A percentile compares a stretch with the other conserved stretches of the same genome.
These are phyloP conservation scores for Psilocybe tampanensis DNA, from an alignment of 768 basidiomycete genomes.

Conservation along the genomic window DNA sequence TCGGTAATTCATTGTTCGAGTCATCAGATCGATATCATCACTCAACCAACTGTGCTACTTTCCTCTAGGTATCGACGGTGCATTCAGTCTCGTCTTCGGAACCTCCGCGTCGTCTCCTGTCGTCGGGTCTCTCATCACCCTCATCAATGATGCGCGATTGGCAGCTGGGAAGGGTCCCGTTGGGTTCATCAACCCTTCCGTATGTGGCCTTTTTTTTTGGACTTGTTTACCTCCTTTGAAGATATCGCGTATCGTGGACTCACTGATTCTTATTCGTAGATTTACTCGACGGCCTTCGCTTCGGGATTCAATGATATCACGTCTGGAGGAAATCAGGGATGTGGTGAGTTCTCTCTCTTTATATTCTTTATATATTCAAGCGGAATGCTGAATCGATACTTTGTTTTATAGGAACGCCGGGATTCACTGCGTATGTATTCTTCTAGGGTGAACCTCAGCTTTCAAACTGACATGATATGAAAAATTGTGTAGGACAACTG, in stretches of 20 bases:
- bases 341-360: constrained; percentile 8
- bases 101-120: constrained; percentile 49
- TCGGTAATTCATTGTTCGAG: constrained; percentile 25
- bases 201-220: constrained; percentile 15
- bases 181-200: constrained; percentile 51
- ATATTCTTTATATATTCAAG: not conserved
- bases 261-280: constrained; percentile 12
- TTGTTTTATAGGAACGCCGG: constrained; percentile 27
- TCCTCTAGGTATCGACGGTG: constrained; percentile 40
- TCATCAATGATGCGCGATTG: constrained; percentile 56
- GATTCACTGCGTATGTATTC: constrained; percentile 34
- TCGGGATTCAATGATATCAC: constrained; percentile 25
- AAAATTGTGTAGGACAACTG: constrained; percentile 28
- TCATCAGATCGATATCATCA: not conserved
- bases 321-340: constrained; percentile 24
- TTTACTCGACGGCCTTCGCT: constrained; percentile 17
- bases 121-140: constrained; percentile 42
- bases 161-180: constrained; percentile 41
- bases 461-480: not conserved
- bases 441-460: not conserved
- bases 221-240: no score
- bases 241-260: no score
- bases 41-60: constrained; percentile 11
- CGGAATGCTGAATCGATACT: not conserved
- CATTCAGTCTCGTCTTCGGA: constrained; percentile 37